Conservation (phyloP, 164 flowering plant genomes). For the Chimonanthus praecox region DNA sequence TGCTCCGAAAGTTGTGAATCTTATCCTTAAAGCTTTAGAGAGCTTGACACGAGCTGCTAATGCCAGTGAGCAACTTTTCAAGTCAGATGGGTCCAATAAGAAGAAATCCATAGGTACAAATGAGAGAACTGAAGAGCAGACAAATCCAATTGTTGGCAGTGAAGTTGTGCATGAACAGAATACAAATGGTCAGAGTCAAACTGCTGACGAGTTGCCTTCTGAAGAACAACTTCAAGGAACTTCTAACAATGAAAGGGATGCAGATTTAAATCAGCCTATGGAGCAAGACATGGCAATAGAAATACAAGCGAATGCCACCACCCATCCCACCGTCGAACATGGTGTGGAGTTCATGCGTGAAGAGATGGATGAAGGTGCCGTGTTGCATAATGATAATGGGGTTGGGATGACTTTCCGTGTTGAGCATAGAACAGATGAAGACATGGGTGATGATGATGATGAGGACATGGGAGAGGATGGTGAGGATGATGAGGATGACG, state of each 20-base stretch:
- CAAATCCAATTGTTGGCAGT: constrained; percentile 19
- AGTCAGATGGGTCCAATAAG: constrained; percentile 57
- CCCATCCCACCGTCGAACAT: constrained; percentile 39
- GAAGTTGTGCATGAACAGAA: constrained; percentile 33
- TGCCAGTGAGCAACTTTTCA: constrained; percentile 64
- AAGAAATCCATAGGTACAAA: constrained; percentile 39
- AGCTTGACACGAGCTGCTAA: constrained; percentile 86
- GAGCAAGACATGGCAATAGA: constrained; percentile 64
- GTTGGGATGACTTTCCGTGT: constrained; percentile 70
- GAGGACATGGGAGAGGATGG: constrained; percentile 81
- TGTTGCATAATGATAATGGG: constrained; percentile 36
- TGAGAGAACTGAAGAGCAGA: constrained; percentile 54
- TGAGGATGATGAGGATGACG: constrained; percentile 71
- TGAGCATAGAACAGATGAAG: constrained; percentile 67
- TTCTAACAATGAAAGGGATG: constrained; percentile 33
- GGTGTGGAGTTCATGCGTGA: constrained; percentile 64
- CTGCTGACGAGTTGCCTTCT: constrained; percentile 22
- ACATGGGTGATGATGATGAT: constrained; percentile 83
- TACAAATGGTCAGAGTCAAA: constrained; percentile 29
- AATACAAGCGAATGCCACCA: constrained; percentile 34
- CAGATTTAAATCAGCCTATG: constrained; percentile 26
- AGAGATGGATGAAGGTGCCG: constrained; percentile 64
- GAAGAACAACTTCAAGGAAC: constrained; percentile 36
- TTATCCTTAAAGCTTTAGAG: constrained; percentile 77
- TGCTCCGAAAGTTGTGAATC: constrained; percentile 72